Percentiles rank a stretch among this genome's conserved stretches.
Conservation (phyloP, 106 monocot species). For the Acorus gramineus region DNA sequence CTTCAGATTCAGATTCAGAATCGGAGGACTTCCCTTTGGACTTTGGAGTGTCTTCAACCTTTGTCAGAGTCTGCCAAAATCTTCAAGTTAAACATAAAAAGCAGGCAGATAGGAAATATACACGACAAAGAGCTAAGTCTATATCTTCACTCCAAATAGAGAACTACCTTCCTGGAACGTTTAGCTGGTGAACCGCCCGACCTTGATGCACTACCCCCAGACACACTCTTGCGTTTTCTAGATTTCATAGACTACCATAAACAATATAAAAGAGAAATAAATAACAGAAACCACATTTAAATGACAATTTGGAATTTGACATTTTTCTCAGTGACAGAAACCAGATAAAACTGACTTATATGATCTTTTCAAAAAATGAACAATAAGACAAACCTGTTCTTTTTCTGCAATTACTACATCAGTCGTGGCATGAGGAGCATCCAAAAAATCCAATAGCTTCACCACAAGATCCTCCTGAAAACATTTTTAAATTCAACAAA, state of each 20-base stretch:
- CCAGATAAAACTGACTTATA: background rate
- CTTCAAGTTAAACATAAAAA: background rate
- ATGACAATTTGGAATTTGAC: background rate
- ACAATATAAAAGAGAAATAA: conserved; percentile 1
- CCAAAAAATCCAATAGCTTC: conserved; percentile 74
- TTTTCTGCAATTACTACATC: conserved; percentile 46
- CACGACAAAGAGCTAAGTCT: no score
- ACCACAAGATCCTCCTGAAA: conserved; percentile 64
- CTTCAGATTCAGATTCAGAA: conserved; percentile 25
- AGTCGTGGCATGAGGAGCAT: conserved; percentile 51
- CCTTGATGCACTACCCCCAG: conserved; percentile 41
- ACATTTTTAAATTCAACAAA: background rate
- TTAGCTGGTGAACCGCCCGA: conserved; percentile 13
- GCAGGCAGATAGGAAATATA: background rate
- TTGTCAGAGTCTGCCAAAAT: conserved; percentile 14
- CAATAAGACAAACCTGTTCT: conserved; percentile 31
- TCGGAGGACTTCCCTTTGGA: conserved; percentile 6
- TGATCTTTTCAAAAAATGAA: background rate
- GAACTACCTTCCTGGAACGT: conserved; percentile 38
- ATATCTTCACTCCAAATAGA: no score
- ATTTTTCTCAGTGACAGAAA: background rate
- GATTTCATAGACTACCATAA: conserved; percentile 38
- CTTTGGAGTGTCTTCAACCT: conserved; percentile 9
- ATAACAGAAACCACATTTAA: background rate
- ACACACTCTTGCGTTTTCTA: conserved; percentile 50